These are phyloP conservation scores for Medicago ruthenica DNA, from an alignment of 306 rosid genomes.

Conservation along the genomic window DNA sequence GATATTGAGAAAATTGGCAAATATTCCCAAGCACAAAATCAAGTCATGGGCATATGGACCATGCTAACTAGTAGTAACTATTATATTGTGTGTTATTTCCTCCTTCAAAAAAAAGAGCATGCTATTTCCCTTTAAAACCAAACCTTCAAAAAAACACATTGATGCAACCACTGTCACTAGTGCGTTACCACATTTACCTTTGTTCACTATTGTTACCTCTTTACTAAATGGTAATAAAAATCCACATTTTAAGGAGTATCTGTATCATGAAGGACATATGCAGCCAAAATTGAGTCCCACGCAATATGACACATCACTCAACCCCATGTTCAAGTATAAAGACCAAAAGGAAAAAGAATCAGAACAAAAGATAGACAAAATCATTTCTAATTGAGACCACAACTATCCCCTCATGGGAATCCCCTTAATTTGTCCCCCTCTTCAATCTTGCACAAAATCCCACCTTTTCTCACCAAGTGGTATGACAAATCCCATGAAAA, in stretches of 20 bases:
- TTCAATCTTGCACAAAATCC: slow-evolving; percentile 44
- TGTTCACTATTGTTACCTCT: slow-evolving; percentile 6
- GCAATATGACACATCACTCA: slow-evolving; percentile 44
- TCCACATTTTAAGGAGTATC: slow-evolving; percentile 25
- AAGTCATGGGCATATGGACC: too few species aligned
- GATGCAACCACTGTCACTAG: slow-evolving; percentile 24
- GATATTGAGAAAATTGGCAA: too few species aligned
- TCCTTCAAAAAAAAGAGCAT: too few species aligned
- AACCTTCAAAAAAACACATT: slow-evolving; percentile 23
- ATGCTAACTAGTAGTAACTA: too few species aligned
- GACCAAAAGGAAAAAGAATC: slow-evolving; percentile 41
- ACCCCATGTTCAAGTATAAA: slow-evolving; percentile 32
- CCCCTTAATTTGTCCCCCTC: slow-evolving; percentile 42
- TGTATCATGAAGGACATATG: neutral
- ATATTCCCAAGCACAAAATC: too few species aligned
- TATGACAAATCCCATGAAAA: slow-evolving; percentile 34
- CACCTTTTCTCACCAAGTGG: slow-evolving; percentile 41
- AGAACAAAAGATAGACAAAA: slow-evolving; percentile 42
- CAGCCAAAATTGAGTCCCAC: slow-evolving; percentile 46
- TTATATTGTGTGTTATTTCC: too few species aligned
- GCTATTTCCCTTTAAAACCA: neutral
- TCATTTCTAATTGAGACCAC: slow-evolving; percentile 43
- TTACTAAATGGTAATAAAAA: slow-evolving; percentile 38
- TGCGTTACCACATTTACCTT: slow-evolving; percentile 1
- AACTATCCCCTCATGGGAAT: slow-evolving; percentile 41